phyloP scores from a whole-genome alignment of 768 basidiomycete genomes.

The Phylloporus arenicola region DNA sequence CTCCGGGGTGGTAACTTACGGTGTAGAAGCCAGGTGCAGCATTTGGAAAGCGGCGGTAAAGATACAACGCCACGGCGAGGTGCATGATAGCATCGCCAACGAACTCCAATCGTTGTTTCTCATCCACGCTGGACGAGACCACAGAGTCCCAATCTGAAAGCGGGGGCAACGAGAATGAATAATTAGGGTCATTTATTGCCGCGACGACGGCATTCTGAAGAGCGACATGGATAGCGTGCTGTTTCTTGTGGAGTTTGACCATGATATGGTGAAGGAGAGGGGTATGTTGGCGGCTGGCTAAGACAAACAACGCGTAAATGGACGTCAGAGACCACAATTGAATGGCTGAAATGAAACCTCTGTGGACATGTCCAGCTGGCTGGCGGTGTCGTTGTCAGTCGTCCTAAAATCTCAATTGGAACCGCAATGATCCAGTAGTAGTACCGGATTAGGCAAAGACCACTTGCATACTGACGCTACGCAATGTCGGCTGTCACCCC shows the following conservation, averaged over 20 bases:
- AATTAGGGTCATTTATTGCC: conserved; percentile 25
- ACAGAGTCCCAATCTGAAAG: conserved; percentile 28
- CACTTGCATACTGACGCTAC: neutral
- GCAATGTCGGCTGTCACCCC: conserved; percentile 31
- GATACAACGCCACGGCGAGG: conserved; percentile 35
- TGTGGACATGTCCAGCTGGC: neutral
- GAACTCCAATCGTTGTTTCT: conserved; percentile 43
- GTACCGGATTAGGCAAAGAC: conserved; percentile 1
- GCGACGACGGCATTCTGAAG: conserved; percentile 23
- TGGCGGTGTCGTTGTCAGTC: neutral
- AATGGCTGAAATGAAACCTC: neutral
- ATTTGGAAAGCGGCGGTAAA: conserved; percentile 32
- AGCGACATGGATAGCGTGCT: conserved; percentile 3
- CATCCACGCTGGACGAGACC: conserved; percentile 20
- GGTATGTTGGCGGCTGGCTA: neutral
- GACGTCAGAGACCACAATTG: neutral
- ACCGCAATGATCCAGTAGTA: too few species aligned
- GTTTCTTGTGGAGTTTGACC: conserved; percentile 18
- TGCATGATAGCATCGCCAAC: conserved; percentile 45
- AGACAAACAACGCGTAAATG: neutral
- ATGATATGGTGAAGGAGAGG: conserved; percentile 2
- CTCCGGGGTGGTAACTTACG: conserved; percentile 17
- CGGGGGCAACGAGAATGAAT: conserved; percentile 23
- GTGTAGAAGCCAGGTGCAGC: conserved; percentile 33
- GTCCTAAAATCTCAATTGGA: too few species aligned